Conservation (phyloP, 306 rosid species). For the Gillenia trifoliata region DNA sequence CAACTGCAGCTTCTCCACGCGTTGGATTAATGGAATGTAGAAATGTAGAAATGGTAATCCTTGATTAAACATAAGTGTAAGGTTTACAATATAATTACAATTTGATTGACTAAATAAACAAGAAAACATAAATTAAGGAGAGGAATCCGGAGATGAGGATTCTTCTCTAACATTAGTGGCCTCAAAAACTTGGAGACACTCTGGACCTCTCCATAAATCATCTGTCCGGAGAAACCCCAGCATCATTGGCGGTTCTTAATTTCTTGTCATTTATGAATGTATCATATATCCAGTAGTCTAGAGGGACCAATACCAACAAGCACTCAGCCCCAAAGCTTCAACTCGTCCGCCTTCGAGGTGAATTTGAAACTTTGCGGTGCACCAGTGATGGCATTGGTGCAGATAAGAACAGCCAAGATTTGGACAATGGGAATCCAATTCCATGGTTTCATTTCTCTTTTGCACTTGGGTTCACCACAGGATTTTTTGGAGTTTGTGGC, state of each 20-base stretch:
- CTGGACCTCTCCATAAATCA: neutral
- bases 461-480: neutral
- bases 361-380: conserved; percentile 2
- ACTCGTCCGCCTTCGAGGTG: neutral
- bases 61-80: no score
- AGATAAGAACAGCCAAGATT: neutral
- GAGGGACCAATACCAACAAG: conserved; percentile 9
- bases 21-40: no score
- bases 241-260: neutral
- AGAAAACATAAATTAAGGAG: no score
- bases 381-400: neutral
- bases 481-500: neutral
- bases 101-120: no score
- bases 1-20: no score
- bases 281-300: neutral
- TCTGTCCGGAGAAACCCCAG: neutral
- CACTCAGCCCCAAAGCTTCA: conserved; percentile 2
- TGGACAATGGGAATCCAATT: neutral
- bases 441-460: neutral
- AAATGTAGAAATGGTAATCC: no score
- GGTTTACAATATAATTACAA: no score
- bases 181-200: neutral
- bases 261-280: neutral
- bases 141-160: no score
- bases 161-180: no score